Evolutionary conservation across 1,284 basidiomycete species (phyloP), one percentile per base, ranked within the genome.

Genomic region (Apiotrichum laibachii): DNA sequence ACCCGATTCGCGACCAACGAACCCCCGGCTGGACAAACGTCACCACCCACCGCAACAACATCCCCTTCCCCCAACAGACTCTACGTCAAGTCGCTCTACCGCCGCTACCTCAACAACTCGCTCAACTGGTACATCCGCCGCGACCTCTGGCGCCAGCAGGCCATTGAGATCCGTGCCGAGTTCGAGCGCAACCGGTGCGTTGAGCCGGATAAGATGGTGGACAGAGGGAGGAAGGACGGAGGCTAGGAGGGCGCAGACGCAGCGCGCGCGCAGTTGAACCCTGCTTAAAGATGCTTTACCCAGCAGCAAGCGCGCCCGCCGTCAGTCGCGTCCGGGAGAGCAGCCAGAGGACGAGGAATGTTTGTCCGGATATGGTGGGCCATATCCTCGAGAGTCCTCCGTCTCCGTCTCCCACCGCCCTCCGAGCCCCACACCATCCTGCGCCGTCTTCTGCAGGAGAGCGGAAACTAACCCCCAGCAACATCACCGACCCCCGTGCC

Each of bases 41-140:
- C 43, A 5, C 43, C 21, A 5, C 18, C 4, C 43, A 15, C 13
- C 21, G 13, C 43, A 11, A n/a, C n/a, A n/a, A n/a, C n/a, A n/a
- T n/a, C n/a, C 43, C 5, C 9, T 19, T 21, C 22, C 2, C 45
- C 10, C 26, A 21, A 7, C 66, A 79, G 77, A 59, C 82, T 86
- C 72, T 90, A 94, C 77, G 91, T 97, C 79, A 90, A 92, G 80
- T 90, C 88, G 31, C 85, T 97, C 15, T 97, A 96, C 82, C 87
- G 85, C 72, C 86, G 93, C 50, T 86, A 85, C 73, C 84, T 96
- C 61, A 88, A 83, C 68, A 92, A 95, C 77, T 84, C 88, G 60
- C 81, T 93, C 58, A 87, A 97, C 80, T 97, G 93, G 93, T 86
- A 85, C 59, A 83, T 95, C 67, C 83, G 88, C 59, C 82, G 92